phyloP scores from a whole-genome alignment of 495 filamentous ascomycete species.

The Symbiotaphrina buchneri region DNA sequence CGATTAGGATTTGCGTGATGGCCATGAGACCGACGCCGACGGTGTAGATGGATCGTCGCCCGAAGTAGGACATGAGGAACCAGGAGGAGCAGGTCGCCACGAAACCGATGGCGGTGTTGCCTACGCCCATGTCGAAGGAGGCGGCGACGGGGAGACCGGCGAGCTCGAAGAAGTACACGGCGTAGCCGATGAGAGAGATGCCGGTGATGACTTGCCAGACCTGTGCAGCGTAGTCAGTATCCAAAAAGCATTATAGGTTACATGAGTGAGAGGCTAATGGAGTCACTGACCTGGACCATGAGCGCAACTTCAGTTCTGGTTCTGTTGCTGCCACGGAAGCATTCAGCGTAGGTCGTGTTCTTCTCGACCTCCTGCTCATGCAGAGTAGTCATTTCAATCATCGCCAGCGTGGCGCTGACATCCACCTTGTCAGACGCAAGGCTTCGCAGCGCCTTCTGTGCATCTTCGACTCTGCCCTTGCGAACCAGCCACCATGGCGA shows the following conservation, averaged over 20 bases:
- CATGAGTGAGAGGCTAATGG: no score
- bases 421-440: conserved; percentile 34
- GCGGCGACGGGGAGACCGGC: conserved; percentile 1
- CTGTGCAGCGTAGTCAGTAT: no score
- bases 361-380: conserved; percentile 33
- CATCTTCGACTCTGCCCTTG: conserved; percentile 40
- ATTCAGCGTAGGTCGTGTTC: conserved; percentile 30
- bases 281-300: conserved; percentile 52
- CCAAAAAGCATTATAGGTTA: no score
- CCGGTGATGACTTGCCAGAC: conserved; percentile 64
- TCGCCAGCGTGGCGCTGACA: conserved; percentile 50
- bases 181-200: conserved; percentile 40
- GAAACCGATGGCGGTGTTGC: not conserved
- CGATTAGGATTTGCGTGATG: not conserved
- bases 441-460: conserved; percentile 42
- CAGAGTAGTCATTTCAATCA: conserved; percentile 46
- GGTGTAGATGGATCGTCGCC: not conserved
- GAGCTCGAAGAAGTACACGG: conserved; percentile 13
- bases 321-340: conserved; percentile 29
- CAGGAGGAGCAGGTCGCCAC: not conserved
- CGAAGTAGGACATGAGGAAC: not conserved
- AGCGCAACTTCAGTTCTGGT: conserved; percentile 32
- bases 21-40: not conserved
- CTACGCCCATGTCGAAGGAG: not conserved
- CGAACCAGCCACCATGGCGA: conserved; percentile 70